Evolutionary conservation across 2,329 filamentous ascomycete genomes (phyloP), one percentile per base, ranked within the genome.

Genomic region (Davidsoniella virescens): DNA sequence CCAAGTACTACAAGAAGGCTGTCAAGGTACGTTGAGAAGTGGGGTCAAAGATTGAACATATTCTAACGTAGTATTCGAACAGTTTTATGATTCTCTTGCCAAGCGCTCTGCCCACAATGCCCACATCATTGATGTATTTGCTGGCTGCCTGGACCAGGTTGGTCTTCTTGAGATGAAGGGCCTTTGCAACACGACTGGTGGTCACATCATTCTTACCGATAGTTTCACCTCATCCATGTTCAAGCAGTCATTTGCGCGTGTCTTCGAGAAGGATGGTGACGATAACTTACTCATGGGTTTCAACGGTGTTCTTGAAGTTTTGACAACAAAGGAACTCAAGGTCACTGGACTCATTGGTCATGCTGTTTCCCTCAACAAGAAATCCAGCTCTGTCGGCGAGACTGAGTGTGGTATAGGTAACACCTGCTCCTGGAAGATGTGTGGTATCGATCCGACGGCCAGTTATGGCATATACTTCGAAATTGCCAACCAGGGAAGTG

Each of bases 361-460:
- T 64, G 92, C 90, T 0, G 82, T 98, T 44, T 96, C 90, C 2
- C 71, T 95, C 58, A 96, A 96, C 72, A 98, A 96, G 69, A 98
- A 98, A 63, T 96, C 92, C 0, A 84, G 84, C 7, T 94, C 87
- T 1, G 92, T 98, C 10, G 92, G 92, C 49, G 92, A 98, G 69
- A 96, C 92, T 0, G 92, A 98, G 64, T 95, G 90, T 59, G 92
- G 92, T 60, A 95, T 98, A 59, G 92, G 92, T 56, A 96, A 96
- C 63, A 98, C 92, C 1, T 96, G 90, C 66, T 90, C 88, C 2
- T 98, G 92, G 92, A 98, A 98, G 69, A 95, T 98, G 90, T 96
- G 92, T 60, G 88, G 87, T 57, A 95, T 98, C 57, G 88, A 96
- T 59, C 92, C 92, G 9, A 83, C 80, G 50, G 80, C 92, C 29